phyloP scores from a whole-genome alignment of 495 filamentous ascomycete genomes.

The Podospora conica region DNA sequence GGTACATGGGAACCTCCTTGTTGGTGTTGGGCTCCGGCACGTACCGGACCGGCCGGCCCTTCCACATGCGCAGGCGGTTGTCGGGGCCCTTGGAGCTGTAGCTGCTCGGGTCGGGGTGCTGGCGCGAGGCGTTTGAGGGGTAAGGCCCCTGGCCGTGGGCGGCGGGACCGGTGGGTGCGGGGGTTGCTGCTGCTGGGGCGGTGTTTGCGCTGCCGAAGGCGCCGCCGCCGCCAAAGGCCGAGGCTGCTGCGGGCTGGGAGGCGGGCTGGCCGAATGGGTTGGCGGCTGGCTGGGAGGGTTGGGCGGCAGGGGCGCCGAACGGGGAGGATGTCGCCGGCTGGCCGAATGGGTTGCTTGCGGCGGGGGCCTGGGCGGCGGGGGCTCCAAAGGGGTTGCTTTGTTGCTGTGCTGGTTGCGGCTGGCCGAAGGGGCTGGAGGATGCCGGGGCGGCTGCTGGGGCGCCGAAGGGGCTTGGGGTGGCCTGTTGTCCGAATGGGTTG shows the following conservation, averaged over 20 bases:
- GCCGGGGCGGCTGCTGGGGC: background rate
- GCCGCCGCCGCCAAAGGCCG: background rate
- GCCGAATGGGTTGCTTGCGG: constrained; percentile 14
- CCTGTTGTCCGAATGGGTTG: constrained; percentile 6
- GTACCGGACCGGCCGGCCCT: constrained; percentile 38
- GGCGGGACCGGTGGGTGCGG: background rate
- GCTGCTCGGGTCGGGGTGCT: constrained; percentile 36
- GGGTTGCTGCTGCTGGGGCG: background rate
- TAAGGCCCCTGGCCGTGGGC: constrained; percentile 29
- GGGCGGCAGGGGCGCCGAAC: constrained; percentile 15
- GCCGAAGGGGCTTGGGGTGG: background rate
- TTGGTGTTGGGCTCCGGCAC: constrained; percentile 12
- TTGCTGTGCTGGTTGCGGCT: background rate
- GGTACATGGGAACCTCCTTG: constrained; percentile 29
- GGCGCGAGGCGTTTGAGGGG: constrained; percentile 33
- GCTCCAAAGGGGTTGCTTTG: background rate
- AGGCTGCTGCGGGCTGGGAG: background rate
- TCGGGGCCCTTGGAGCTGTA: constrained; percentile 31
- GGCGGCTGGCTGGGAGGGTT: constrained; percentile 5
- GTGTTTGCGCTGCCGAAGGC: background rate
- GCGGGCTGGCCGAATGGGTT: constrained; percentile 13
- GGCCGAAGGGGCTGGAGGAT: background rate
- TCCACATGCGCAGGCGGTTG: constrained; percentile 34
- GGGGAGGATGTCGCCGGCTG: constrained; percentile 10
- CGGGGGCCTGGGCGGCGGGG: background rate